Conservation (phyloP, 1,139 yeast genomes). For the Yamadazyma triangularis region DNA sequence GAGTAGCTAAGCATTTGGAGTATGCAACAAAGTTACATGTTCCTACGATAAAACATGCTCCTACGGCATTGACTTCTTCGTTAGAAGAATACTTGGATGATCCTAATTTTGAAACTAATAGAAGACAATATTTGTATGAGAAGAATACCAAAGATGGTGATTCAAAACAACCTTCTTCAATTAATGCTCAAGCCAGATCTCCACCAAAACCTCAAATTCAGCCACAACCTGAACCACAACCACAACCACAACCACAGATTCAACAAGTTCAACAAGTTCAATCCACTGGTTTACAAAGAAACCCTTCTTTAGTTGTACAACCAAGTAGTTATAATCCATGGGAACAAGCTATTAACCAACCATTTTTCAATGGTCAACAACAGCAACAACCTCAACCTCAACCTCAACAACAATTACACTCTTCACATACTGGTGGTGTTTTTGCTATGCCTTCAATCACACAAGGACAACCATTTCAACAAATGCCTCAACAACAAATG, state of each 20-base stretch:
- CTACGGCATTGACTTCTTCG: constrained; percentile 84
- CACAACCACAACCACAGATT: constrained; percentile 6
- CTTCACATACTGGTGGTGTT: constrained; percentile 9
- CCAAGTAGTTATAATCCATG: constrained; percentile 46
- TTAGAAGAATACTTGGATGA: constrained; percentile 85
- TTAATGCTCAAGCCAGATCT: too few relatives aligned
- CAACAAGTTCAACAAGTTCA: constrained; percentile 4
- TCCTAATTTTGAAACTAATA: constrained; percentile 76
- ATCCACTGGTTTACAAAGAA: constrained; percentile 16
- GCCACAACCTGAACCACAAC: constrained; percentile 1
- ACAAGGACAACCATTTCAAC: constrained; percentile 11
- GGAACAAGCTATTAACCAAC: constrained; percentile 19
- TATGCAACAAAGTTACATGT: constrained; percentile 84
- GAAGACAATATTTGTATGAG: constrained; percentile 73
- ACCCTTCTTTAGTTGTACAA: constrained; percentile 32
- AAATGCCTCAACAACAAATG: constrained; percentile 11
- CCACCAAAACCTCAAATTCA: not conserved
- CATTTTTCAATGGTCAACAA: constrained; percentile 1
- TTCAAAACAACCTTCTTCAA: constrained; percentile 1
- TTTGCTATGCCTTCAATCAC: constrained; percentile 10
- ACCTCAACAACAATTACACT: constrained; percentile 5
- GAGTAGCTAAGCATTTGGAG: constrained; percentile 86
- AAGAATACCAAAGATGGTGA: constrained; percentile 17
- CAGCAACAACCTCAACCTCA: constrained; percentile 3
- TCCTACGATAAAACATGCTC: constrained; percentile 96